phyloP scores from a whole-genome alignment of 2,329 filamentous ascomycete genomes.

The Pseudopyricularia javanii region DNA sequence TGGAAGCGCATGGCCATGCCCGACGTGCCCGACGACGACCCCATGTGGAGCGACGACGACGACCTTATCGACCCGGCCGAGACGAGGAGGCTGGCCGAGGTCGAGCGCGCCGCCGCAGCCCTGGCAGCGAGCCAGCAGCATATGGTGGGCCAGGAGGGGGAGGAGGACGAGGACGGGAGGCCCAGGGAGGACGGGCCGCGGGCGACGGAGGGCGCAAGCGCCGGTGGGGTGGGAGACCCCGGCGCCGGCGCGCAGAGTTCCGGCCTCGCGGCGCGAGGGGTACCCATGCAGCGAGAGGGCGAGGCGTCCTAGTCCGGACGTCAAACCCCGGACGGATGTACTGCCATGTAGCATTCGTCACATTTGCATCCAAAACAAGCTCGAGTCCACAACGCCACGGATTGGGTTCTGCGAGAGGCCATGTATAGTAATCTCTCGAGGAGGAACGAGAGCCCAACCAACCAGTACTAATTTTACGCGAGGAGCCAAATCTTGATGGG shows the following conservation, averaged over 20 bases:
- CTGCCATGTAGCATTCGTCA: not conserved
- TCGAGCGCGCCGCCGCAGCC: constrained; percentile 24
- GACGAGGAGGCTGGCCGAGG: constrained; percentile 40
- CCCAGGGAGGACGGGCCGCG: not conserved
- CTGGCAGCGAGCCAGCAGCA: constrained; percentile 12
- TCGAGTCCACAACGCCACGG: not conserved
- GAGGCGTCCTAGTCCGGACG: not conserved
- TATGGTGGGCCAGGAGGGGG: not conserved
- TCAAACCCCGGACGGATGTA: not conserved
- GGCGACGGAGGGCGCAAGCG: not conserved
- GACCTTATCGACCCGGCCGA: constrained; percentile 49
- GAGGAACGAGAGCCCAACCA: too few relatives aligned
- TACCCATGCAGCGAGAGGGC: not conserved
- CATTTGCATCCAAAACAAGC: not conserved
- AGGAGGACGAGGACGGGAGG: constrained; percentile 1
- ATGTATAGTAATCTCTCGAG: too few relatives aligned
- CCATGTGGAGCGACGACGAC: constrained; percentile 53
- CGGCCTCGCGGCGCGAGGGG: not conserved
- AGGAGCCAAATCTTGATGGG: too few relatives aligned
- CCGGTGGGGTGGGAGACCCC: not conserved
- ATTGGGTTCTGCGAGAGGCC: not conserved
- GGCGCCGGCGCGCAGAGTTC: not conserved
- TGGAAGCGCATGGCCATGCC: constrained; percentile 58
- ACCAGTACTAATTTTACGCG: too few relatives aligned
- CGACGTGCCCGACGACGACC: constrained; percentile 43